Percentiles rank a stretch among this genome's conserved stretches.
These are phyloP conservation scores for Didymellaceae sp. DNA, from an alignment of 2,329 filamentous ascomycete species.

Conservation along the genomic window DNA sequence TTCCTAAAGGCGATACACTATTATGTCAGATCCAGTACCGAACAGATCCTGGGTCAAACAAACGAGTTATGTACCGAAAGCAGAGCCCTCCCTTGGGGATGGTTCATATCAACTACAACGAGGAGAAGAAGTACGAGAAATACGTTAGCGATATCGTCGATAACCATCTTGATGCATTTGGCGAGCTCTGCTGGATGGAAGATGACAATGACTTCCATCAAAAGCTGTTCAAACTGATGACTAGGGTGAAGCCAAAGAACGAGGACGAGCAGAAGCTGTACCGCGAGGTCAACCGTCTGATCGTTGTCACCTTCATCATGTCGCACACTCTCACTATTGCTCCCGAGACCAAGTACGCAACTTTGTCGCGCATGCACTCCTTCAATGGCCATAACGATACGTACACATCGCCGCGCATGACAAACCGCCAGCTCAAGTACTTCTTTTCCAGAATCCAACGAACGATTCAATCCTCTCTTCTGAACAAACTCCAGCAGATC, in stretches of 20 bases:
- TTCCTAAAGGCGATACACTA: slow-evolving; percentile 50
- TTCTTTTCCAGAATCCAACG: slow-evolving; percentile 55
- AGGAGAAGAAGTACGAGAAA: slow-evolving; percentile 53
- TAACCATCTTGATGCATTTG: slow-evolving; percentile 51
- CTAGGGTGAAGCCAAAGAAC: slow-evolving; percentile 45
- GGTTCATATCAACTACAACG: slow-evolving; percentile 52
- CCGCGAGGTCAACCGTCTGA: slow-evolving; percentile 53
- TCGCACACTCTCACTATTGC: slow-evolving; percentile 55
- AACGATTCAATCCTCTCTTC: slow-evolving; percentile 50
- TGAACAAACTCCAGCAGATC: slow-evolving; percentile 56
- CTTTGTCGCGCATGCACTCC: slow-evolving; percentile 50
- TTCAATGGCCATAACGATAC: slow-evolving; percentile 38
- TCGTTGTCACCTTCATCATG: slow-evolving; percentile 58
- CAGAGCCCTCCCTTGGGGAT: slow-evolving; percentile 56
- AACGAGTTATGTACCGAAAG: slow-evolving; percentile 42
- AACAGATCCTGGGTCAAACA: slow-evolving; percentile 46
- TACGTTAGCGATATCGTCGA: slow-evolving; percentile 54
- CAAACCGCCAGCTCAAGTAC: slow-evolving; percentile 58
- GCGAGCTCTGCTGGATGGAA: slow-evolving; percentile 53
- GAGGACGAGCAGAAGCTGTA: slow-evolving; percentile 52
- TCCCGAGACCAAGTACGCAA: slow-evolving; percentile 46
- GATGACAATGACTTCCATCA: slow-evolving; percentile 55
- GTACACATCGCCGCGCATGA: slow-evolving; percentile 54
- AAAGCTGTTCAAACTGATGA: slow-evolving; percentile 52
- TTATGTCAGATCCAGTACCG: slow-evolving; percentile 52